Evolutionary conservation across 768 basidiomycete species (phyloP), one percentile per base, ranked within the genome.

Genomic region (Kwoniella sp.): DNA sequence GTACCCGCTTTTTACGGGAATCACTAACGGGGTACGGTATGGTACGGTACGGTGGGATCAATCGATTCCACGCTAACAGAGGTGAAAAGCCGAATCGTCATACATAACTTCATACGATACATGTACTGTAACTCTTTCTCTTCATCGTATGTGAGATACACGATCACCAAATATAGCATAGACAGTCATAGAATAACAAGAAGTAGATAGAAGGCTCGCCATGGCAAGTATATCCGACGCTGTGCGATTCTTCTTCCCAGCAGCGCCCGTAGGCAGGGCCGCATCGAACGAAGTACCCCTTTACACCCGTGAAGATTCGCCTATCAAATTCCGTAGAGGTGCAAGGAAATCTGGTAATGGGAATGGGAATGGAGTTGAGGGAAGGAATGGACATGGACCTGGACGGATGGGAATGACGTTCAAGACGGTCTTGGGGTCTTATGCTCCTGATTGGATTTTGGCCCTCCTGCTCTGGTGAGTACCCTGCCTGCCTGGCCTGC

Each of bases 361-460:
- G 4, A 40, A 26, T 5, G 26, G 56, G 4, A 25, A 50, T 22
- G 36, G 29, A 24, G 37, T 27, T 2, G 47, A 56, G 19, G 17
- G 40, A 6, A 25, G 55, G 36, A 22, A 25, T 25, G 40, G 40
- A 15, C 10, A 50, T 25, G 40, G 40, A 10, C 40, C 40, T 9
- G 58, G 58, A 12, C 26, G 51, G 57, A 59, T 56, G 25, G 67
- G 69, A 36, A 64, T 76, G 50, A 71, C 64, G 0, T 51, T 76
- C 21, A 63, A 51, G 15, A 60, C 66, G 19, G 68, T 75, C 17
- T 24, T 77, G n/a, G 65, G 57, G 58, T 67, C 65, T 48, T 79
- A 79, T 62, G 63, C 68, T 2, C 65, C 64, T 7, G 78, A 79
- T 60, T 79, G 78, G 78, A 33, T 72, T 17, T 44, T 79, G 5